These are phyloP conservation scores for Priceomyces fermenticarens DNA, from an alignment of 805 yeast species.

Conservation along the genomic window DNA sequence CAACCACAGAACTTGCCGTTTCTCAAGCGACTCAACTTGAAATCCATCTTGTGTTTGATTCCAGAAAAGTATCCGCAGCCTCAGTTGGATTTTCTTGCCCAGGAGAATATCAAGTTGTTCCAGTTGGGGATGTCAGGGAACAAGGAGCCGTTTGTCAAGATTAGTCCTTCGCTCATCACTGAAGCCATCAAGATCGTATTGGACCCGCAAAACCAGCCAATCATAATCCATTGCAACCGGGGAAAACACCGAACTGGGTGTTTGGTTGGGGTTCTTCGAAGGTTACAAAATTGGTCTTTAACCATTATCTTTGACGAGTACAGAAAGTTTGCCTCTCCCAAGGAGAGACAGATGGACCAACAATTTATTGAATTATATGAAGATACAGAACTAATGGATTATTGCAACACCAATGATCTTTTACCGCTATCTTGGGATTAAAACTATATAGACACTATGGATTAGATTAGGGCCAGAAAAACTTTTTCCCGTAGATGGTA, in stretches of 20 bases:
- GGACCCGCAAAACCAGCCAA: slow-evolving; percentile 86
- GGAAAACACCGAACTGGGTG: slow-evolving; percentile 98
- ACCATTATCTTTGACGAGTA: slow-evolving; percentile 96
- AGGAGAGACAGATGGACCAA: slow-evolving; percentile 92
- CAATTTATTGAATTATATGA: slow-evolving; percentile 91
- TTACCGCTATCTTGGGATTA: slow-evolving; percentile 67
- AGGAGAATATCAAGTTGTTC: slow-evolving; percentile 63
- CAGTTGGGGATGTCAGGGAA: slow-evolving; percentile 95
- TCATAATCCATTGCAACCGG: slow-evolving; percentile 90
- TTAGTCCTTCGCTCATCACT: slow-evolving; percentile 62
- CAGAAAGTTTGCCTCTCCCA: slow-evolving; percentile 90
- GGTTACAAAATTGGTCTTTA: slow-evolving; percentile 88
- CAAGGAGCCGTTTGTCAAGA: slow-evolving; percentile 89
- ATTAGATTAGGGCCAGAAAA: slow-evolving; percentile 44
- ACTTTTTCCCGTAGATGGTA: slow-evolving; percentile 65
- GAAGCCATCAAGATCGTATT: slow-evolving; percentile 78
- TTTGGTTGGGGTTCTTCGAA: slow-evolving; percentile 85
- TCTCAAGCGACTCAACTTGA: slow-evolving; percentile 57
- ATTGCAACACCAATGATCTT: slow-evolving; percentile 53
- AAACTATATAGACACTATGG: neutral
- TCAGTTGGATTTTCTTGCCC: slow-evolving; percentile 59
- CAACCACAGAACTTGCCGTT: slow-evolving; percentile 77
- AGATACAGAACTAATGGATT: slow-evolving; percentile 54
- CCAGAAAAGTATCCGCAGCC: slow-evolving; percentile 90
- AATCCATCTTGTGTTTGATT: slow-evolving; percentile 75